A percentile compares a stretch with the other conserved stretches of the same genome.
Evolutionary conservation across 306 rosid species (phyloP).

Genomic region (Abrus pulchellus): DNA sequence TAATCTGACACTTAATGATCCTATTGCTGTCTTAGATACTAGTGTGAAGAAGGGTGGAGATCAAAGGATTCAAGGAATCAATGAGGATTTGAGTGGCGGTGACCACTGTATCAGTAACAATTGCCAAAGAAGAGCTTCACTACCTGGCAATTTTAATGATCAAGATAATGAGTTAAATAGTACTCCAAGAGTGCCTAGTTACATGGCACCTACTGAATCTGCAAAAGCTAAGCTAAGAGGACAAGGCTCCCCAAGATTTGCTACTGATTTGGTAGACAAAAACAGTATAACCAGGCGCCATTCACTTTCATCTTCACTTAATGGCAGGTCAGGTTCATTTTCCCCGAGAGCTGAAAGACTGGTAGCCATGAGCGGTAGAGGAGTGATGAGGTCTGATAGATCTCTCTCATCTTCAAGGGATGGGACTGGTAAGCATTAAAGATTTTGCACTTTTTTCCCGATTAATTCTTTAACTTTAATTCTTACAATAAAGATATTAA

Average conservation of each 20-base stretch:
- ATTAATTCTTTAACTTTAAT: too few species aligned
- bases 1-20: slow-evolving; percentile 26
- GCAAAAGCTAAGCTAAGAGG: slow-evolving; percentile 71
- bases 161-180: slow-evolving; percentile 54
- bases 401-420: slow-evolving; percentile 60
- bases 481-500: too few species aligned
- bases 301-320: slow-evolving; percentile 59
- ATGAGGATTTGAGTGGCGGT: slow-evolving; percentile 48
- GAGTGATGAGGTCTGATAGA: slow-evolving; percentile 52
- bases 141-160: slow-evolving; percentile 58
- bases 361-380: slow-evolving; percentile 50
- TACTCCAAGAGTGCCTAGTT: slow-evolving; percentile 64
- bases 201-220: slow-evolving; percentile 76
- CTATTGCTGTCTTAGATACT: slow-evolving; percentile 36
- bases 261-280: slow-evolving; percentile 53
- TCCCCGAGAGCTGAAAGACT: slow-evolving; percentile 56
- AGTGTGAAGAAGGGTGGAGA: slow-evolving; percentile 40
- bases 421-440: slow-evolving; percentile 55
- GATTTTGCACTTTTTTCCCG: slow-evolving; percentile 1
- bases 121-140: slow-evolving; percentile 60
- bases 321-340: slow-evolving; percentile 55
- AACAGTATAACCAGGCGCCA: slow-evolving; percentile 58
- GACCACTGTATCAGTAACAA: slow-evolving; percentile 52
- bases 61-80: slow-evolving; percentile 41
- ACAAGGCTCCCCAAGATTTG: slow-evolving; percentile 57